phyloP scores from a whole-genome alignment of 2,329 filamentous ascomycete genomes.

The Aspergillus sp. region DNA sequence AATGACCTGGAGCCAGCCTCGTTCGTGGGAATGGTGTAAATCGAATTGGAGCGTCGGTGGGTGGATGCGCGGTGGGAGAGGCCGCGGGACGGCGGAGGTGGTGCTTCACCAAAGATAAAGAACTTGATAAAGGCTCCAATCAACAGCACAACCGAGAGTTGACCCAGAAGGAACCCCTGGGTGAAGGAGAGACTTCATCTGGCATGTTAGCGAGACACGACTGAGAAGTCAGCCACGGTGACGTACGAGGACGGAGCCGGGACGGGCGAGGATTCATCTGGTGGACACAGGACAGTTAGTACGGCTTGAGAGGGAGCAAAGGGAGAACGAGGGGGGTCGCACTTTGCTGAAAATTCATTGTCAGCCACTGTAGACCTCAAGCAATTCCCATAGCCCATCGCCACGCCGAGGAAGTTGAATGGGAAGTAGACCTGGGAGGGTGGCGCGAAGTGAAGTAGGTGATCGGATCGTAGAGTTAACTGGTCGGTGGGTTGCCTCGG shows the following conservation, averaged over 20 bases:
- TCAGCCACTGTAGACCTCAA: conserved; percentile 24
- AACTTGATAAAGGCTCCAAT: conserved; percentile 97
- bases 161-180: conserved; percentile 87
- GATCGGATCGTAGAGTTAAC: background rate
- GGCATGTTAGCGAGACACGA: conserved; percentile 2
- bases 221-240: background rate
- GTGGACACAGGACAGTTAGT: conserved; percentile 15
- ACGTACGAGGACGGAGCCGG: conserved; percentile 44
- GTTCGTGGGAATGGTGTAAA: conserved; percentile 42
- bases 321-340: conserved; percentile 3
- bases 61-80: conserved; percentile 72
- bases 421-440: background rate
- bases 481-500: background rate
- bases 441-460: background rate
- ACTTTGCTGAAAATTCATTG: conserved; percentile 35
- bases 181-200: conserved; percentile 75
- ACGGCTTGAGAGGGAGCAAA: background rate
- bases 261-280: conserved; percentile 29
- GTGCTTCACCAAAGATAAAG: conserved; percentile 97
- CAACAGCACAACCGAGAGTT: conserved; percentile 86
- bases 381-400: conserved; percentile 24
- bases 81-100: conserved; percentile 77
- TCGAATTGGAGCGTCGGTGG: conserved; percentile 72
- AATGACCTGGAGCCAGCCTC: conserved; percentile 45
- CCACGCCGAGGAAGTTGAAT: conserved; percentile 10